Evolutionary conservation across 2,329 filamentous ascomycete genomes (phyloP).

Genomic region (Fusarium transvaalense): DNA sequence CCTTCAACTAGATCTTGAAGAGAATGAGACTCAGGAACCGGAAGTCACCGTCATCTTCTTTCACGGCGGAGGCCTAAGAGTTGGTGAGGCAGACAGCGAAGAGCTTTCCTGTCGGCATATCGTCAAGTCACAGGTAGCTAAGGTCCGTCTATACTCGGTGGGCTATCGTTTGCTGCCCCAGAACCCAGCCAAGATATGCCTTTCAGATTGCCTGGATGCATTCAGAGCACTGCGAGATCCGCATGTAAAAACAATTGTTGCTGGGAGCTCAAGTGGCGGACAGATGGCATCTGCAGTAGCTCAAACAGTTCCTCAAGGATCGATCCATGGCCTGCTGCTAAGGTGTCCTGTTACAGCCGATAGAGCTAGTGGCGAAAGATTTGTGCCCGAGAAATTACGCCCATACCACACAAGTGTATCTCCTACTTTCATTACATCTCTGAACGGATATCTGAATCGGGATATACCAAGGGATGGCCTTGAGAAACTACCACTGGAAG

Average conservation of each 20-base stretch:
- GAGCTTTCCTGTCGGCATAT: conserved; percentile 62
- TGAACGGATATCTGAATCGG: conserved; percentile 51
- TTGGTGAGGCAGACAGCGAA: conserved; percentile 64
- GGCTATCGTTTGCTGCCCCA: conserved; percentile 61
- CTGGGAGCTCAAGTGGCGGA: conserved; percentile 63
- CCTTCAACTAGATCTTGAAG: conserved; percentile 50
- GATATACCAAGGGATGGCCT: conserved; percentile 57
- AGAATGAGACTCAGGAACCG: conserved; percentile 17
- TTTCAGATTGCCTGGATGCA: conserved; percentile 58
- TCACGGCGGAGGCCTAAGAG: conserved; percentile 62
- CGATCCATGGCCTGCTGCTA: conserved; percentile 58
- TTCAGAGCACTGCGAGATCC: conserved; percentile 44
- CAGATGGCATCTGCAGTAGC: conserved; percentile 61
- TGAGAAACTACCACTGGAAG: conserved; percentile 58
- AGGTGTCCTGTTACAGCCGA: conserved; percentile 63
- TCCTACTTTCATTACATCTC: conserved; percentile 54
- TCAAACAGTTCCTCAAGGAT: conserved; percentile 47
- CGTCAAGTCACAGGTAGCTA: conserved; percentile 47
- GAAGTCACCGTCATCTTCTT: conserved; percentile 58
- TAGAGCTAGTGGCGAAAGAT: conserved; percentile 53
- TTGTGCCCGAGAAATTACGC: conserved; percentile 54
- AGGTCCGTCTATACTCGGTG: conserved; percentile 58
- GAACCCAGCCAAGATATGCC: conserved; percentile 55
- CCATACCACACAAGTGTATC: conserved; percentile 57
- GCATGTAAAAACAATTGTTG: conserved; percentile 50